Base-by-base conservation (phyloP, 768 basidiomycete species). In the Suillus lakei region DNA sequence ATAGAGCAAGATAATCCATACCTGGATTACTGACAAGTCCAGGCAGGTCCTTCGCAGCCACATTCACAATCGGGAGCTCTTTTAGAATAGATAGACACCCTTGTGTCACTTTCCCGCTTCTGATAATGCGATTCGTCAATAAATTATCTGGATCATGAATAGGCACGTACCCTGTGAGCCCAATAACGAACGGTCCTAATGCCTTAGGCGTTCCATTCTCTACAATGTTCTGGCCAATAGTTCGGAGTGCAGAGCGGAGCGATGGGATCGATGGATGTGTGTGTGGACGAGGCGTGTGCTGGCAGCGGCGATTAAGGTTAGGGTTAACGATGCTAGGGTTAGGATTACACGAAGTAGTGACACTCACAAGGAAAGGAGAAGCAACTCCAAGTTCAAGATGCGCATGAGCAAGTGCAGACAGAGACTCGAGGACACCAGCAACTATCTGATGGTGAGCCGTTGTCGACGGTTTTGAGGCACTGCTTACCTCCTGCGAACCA, bases 401-500 rank as follows among this genome's bases (percentile, higher is more conserved):
- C 1, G 88, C 85, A 51, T 94, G 90, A 0, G 93, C 94, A 74
- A 93, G 87, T 5, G 92, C 83, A 1, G 84, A 86, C 28, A 96
- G 83, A 0, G 93, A 91, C 77, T 96, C 95, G 3, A 95, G 85
- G 8, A 88, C 89, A 15, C 95, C 95, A 13, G 92, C 92, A 64
- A 93, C 93, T 95, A 74, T 36, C 28, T 21, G 18, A 41, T 50
- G 60, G 44, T 68, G 32, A n/a, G 10, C 53, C n/a, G 18, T 32
- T 66, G 44, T 48, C 32, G 63, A 32, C 51, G 2, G 28, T 0
- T 12, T 4, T 23, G 64, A 55, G 43, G 10, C 56, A 1, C 36
- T 30, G 70, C 86, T 60, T 65, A 93, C 93, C 91, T 76, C 96
- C 96, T 0, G 96, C 96, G 70, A 91, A 94, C 89, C 90, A 95